These are phyloP conservation scores for Licmophora abbreviata DNA, from an alignment of 108 stramenopile genomes.

Conservation along the genomic window DNA sequence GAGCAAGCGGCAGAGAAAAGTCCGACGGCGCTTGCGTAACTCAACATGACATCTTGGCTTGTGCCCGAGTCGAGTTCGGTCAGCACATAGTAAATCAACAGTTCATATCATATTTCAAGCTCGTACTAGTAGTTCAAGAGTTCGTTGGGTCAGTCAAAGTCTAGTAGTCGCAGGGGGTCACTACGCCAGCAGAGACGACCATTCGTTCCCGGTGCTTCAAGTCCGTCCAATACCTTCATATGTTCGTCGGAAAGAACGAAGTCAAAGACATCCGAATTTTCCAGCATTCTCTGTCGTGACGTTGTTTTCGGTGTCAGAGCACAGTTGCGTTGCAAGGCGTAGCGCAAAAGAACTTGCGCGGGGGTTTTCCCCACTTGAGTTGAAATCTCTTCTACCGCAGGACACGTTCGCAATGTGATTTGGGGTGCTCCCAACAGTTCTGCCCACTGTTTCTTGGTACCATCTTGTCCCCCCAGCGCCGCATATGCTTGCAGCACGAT, in stretches of 20 bases:
- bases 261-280: slow-evolving; percentile 50
- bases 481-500: slow-evolving; percentile 78
- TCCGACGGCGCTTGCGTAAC: too few relatives aligned
- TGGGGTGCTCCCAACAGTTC: slow-evolving; percentile 8
- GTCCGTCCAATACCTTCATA: slow-evolving; percentile 16
- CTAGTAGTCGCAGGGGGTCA: slow-evolving; percentile 50
- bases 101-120: not conserved
- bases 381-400: not conserved
- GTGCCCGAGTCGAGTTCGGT: not conserved
- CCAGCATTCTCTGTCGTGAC: slow-evolving; percentile 26
- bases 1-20: too few relatives aligned
- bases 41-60: too few relatives aligned
- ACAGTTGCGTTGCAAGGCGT: slow-evolving; percentile 44
- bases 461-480: slow-evolving; percentile 74
- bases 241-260: slow-evolving; percentile 22
- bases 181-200: slow-evolving; percentile 62
- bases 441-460: slow-evolving; percentile 38
- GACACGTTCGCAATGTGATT: not conserved
- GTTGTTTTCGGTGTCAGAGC: slow-evolving; percentile 59
- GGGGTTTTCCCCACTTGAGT: not conserved
- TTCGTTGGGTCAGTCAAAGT: slow-evolving; percentile 45
- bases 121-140: not conserved
- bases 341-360: slow-evolving; percentile 62
- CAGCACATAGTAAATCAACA: not conserved
- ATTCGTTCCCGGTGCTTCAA: slow-evolving; percentile 18